Evolutionary conservation across 164 flowering plant genomes (phyloP).

Genomic region (Taxillus chinensis): DNA sequence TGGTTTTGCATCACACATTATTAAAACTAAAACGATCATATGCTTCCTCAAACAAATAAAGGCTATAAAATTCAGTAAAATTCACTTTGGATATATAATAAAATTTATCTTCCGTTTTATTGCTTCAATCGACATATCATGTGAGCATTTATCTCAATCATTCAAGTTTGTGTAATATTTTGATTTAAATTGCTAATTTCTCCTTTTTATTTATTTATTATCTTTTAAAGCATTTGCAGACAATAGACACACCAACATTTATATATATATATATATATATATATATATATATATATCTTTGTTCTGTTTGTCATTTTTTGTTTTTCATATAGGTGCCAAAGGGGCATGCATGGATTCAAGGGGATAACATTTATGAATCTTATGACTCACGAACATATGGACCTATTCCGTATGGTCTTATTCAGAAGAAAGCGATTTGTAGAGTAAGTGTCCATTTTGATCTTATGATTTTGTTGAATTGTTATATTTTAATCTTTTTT

Average conservation of each 20-base stretch:
- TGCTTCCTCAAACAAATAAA: not conserved
- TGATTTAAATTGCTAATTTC: too few relatives aligned
- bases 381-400: constrained; percentile 50
- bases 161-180: too few relatives aligned
- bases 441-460: constrained; percentile 26
- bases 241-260: too few relatives aligned
- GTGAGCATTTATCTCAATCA: too few relatives aligned
- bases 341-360: constrained; percentile 68
- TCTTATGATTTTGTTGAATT: not conserved
- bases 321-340: constrained; percentile 37
- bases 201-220: too few relatives aligned
- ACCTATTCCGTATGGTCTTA: constrained; percentile 56
- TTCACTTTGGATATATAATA: not conserved
- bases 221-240: too few relatives aligned
- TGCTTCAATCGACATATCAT: not conserved
- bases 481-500: too few relatives aligned
- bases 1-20: too few relatives aligned
- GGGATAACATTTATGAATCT: constrained; percentile 48
- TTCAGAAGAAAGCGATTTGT: constrained; percentile 39
- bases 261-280: too few relatives aligned
- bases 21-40: too few relatives aligned
- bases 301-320: too few relatives aligned
- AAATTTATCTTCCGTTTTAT: not conserved
- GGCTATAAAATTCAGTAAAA: not conserved
- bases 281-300: too few relatives aligned